These are phyloP conservation scores for Przewalskia tangutica DNA, from an alignment of 257 asterid genomes.

Conservation along the genomic window DNA sequence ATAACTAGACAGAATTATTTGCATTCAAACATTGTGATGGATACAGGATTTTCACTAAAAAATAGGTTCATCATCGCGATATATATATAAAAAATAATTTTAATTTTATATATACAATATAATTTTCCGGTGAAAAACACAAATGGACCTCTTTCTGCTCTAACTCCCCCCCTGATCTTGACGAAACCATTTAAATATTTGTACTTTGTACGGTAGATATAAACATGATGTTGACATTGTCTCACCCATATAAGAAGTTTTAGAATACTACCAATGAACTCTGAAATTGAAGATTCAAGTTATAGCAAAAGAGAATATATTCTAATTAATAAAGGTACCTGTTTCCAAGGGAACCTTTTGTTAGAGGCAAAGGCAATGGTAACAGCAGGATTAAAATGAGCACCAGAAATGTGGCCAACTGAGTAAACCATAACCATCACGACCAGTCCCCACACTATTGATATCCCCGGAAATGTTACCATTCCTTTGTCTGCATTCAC, in stretches of 20 bases:
- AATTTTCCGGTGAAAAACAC: too few relatives aligned
- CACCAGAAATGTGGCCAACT: slow-evolving; percentile 87
- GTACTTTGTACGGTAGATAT: background rate
- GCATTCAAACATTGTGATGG: too few relatives aligned
- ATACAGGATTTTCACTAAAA: too few relatives aligned
- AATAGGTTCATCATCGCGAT: too few relatives aligned
- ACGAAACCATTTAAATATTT: background rate
- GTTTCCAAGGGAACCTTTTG: slow-evolving; percentile 80
- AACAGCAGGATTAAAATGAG: slow-evolving; percentile 88
- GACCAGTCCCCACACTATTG: slow-evolving; percentile 69
- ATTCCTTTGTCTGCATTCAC: slow-evolving; percentile 55
- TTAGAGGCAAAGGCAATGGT: slow-evolving; percentile 72
- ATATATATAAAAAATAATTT: too few relatives aligned
- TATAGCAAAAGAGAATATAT: background rate
- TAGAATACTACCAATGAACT: background rate
- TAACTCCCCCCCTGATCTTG: too few relatives aligned
- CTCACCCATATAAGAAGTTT: background rate
- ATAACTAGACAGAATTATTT: too few relatives aligned
- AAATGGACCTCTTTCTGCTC: too few relatives aligned
- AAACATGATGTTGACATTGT: background rate
- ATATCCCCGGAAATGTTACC: slow-evolving; percentile 61
- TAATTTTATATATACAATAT: too few relatives aligned
- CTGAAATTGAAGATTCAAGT: background rate
- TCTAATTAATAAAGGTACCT: slow-evolving; percentile 20
- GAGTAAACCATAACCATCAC: slow-evolving; percentile 85